Evolutionary conservation across 2,329 filamentous ascomycete genomes (phyloP).

Genomic region (Orbilia brochopaga): DNA sequence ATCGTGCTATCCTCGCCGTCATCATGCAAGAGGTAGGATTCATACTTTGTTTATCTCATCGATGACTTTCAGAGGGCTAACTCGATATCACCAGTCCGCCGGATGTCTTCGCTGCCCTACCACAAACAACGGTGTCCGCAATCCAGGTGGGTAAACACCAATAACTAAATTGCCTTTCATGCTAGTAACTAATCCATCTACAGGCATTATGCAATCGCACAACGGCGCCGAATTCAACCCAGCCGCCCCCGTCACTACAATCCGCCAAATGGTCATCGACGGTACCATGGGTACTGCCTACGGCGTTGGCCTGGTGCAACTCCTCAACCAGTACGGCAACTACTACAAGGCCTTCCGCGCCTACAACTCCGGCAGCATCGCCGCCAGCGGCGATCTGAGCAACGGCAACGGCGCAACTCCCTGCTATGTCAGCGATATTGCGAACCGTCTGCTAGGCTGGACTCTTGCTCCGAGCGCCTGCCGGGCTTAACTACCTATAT

Average conservation of each 20-base stretch:
- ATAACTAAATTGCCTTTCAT: no score
- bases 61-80: constrained; percentile 25
- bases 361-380: constrained; percentile 59
- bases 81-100: constrained; percentile 53
- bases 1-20: constrained; percentile 58
- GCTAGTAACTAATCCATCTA: no score
- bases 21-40: constrained; percentile 59
- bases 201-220: constrained; percentile 60
- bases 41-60: not conserved
- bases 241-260: constrained; percentile 47
- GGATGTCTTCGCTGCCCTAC: constrained; percentile 58
- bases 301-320: constrained; percentile 55
- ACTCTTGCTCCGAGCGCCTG: constrained; percentile 51
- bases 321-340: constrained; percentile 53
- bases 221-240: constrained; percentile 57
- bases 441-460: constrained; percentile 58
- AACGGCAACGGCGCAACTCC: constrained; percentile 57
- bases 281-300: constrained; percentile 55
- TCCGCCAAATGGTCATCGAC: constrained; percentile 56
- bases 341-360: constrained; percentile 59
- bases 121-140: constrained; percentile 57
- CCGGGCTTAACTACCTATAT: constrained; percentile 12
- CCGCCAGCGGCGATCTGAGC: constrained; percentile 57
- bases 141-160: no score
- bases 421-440: constrained; percentile 59